phyloP scores from a whole-genome alignment of 495 filamentous ascomycete species.

The Hamigera avellanea region DNA sequence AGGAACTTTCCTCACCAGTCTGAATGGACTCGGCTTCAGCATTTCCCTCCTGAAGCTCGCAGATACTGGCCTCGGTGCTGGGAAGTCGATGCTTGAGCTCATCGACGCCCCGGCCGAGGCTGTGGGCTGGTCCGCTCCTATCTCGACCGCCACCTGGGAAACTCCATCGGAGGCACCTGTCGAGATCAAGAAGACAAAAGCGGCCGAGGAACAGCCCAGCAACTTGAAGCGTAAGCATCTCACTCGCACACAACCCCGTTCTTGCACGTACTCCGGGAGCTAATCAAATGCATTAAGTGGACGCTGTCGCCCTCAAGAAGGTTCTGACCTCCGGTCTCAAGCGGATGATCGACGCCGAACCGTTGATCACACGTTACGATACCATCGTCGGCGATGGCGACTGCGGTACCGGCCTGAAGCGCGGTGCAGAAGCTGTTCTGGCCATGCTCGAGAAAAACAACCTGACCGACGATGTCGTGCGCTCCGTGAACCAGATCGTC shows the following conservation, averaged over 20 bases:
- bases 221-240: conserved; percentile 48
- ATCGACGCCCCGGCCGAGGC: conserved; percentile 80
- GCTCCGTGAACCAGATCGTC: conserved; percentile 66
- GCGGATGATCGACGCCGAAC: conserved; percentile 63
- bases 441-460: conserved; percentile 45
- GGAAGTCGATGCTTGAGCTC: conserved; percentile 74
- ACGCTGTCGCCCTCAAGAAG: conserved; percentile 43
- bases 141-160: conserved; percentile 46
- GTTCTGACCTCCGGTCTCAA: conserved; percentile 57
- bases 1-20: conserved; percentile 63
- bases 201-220: conserved; percentile 44
- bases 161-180: conserved; percentile 28
- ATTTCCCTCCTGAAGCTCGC: conserved; percentile 71
- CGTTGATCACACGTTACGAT: conserved; percentile 78
- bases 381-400: conserved; percentile 93
- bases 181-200: conserved; percentile 43
- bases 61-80: conserved; percentile 64
- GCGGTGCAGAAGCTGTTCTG: conserved; percentile 80
- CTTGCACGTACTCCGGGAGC: too few species aligned
- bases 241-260: neutral
- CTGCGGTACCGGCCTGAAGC: conserved; percentile 81
- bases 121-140: conserved; percentile 70
- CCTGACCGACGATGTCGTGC: conserved; percentile 54
- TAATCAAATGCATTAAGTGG: conserved; percentile 43
- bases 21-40: conserved; percentile 90